Percentiles rank a stretch among this genome's conserved stretches.
Evolutionary conservation across 306 rosid species (phyloP).

Genomic region (Pueraria montana): DNA sequence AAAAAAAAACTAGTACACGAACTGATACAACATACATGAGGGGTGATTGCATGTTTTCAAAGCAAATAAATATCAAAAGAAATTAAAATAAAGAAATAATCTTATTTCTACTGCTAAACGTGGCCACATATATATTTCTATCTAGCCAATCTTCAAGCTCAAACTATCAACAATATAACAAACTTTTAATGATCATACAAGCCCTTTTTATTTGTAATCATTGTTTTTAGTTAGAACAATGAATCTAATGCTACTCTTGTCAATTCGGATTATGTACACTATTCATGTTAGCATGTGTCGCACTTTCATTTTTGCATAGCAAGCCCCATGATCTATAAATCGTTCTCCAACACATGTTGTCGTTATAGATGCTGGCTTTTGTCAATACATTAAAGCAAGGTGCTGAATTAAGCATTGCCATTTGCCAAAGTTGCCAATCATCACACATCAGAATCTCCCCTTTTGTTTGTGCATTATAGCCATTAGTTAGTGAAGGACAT

Average conservation of each 20-base stretch:
- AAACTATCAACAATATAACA: not conserved
- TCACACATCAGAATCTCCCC: conserved; percentile 3
- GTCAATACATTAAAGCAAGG: conserved; percentile 4
- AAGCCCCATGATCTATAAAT: not conserved
- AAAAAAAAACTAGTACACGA: not conserved
- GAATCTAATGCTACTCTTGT: not conserved
- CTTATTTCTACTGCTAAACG: not conserved
- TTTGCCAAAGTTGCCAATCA: not conserved
- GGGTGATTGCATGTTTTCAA: too few relatives aligned
- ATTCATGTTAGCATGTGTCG: not conserved
- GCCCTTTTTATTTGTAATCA: not conserved
- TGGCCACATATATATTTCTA: not conserved
- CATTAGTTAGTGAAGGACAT: not conserved
- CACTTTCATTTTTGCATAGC: not conserved
- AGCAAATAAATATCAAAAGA: too few relatives aligned
- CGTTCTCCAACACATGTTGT: conserved; percentile 17
- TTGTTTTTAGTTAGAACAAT: conserved; percentile 1
- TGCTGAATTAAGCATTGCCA: not conserved
- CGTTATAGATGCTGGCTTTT: conserved; percentile 5
- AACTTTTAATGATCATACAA: not conserved
- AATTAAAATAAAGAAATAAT: not conserved
- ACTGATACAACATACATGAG: not conserved
- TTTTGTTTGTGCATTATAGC: not conserved
- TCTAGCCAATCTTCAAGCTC: not conserved
- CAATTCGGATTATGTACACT: not conserved